Percentiles rank a stretch among this genome's conserved stretches.
Evolutionary conservation across 2,329 filamentous ascomycete species (phyloP).

Genomic region (Colletotrichum sublineola): DNA sequence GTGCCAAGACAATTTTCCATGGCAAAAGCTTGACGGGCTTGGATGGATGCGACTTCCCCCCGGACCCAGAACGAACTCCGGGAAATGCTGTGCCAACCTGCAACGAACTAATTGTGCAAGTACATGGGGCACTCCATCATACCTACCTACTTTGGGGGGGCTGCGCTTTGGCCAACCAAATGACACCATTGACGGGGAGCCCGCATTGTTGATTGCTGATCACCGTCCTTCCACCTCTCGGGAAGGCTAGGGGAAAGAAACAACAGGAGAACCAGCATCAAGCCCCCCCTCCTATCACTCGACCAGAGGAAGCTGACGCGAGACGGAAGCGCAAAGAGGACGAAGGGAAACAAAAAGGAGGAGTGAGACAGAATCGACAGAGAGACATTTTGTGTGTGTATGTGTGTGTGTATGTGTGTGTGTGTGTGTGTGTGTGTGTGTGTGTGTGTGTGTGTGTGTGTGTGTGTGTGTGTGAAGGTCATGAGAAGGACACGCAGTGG

Average conservation of each 20-base stretch:
- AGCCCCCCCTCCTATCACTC: background rate
- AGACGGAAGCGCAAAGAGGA: background rate
- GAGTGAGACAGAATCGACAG: background rate
- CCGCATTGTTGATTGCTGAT: constrained; percentile 16
- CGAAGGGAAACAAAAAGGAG: background rate
- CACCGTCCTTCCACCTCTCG: background rate
- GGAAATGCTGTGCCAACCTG: background rate
- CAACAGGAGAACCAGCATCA: background rate
- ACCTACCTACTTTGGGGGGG: background rate
- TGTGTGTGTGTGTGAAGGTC: no score
- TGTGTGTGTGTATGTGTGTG: no score
- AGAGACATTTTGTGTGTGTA: no score
- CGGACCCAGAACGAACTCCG: constrained; percentile 23
- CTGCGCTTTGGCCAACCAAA: constrained; percentile 4
- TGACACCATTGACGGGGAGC: background rate
- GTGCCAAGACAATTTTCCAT: constrained; percentile 18
- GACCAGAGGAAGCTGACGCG: no score
- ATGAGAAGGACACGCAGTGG: background rate
- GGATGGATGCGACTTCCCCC: constrained; percentile 19
- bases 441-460: no score
- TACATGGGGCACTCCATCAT: background rate
- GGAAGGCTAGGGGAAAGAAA: background rate
- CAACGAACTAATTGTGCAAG: background rate
- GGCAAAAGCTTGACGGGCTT: constrained; percentile 37
- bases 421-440: no score